phyloP scores from a whole-genome alignment of 495 filamentous ascomycete species.

The Glonium stellatum region DNA sequence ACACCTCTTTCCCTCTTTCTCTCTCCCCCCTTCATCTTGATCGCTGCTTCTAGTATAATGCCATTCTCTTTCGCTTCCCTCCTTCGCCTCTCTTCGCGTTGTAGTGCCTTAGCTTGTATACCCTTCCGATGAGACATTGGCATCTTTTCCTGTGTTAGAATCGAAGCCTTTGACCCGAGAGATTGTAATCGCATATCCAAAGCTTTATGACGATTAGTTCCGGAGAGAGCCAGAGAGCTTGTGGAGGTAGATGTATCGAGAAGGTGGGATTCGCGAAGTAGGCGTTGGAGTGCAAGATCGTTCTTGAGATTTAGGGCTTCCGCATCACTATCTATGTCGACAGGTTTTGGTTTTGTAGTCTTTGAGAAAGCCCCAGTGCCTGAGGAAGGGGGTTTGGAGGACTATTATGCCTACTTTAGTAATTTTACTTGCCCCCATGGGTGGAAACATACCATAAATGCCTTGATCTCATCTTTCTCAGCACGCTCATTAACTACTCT shows the following conservation, averaged over 20 bases:
- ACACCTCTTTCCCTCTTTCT: background rate
- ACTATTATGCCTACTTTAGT: slow-evolving; percentile 37
- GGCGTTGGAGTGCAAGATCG: slow-evolving; percentile 81
- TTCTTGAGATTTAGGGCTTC: slow-evolving; percentile 72
- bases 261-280: slow-evolving; percentile 88
- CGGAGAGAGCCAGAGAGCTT: slow-evolving; percentile 47
- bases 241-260: slow-evolving; percentile 42
- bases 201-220: slow-evolving; percentile 64
- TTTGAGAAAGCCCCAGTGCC: slow-evolving; percentile 9
- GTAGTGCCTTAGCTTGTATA: slow-evolving; percentile 57
- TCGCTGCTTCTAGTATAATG: slow-evolving; percentile 69
- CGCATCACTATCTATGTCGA: slow-evolving; percentile 43
- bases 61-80: slow-evolving; percentile 82
- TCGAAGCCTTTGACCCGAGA: slow-evolving; percentile 68
- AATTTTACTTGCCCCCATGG: background rate
- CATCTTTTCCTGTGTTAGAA: slow-evolving; percentile 73
- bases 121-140: slow-evolving; percentile 73
- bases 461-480: slow-evolving; percentile 60
- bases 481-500: slow-evolving; percentile 18
- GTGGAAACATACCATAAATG: slow-evolving; percentile 60
- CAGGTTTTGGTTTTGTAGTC: slow-evolving; percentile 34
- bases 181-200: slow-evolving; percentile 73
- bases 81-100: slow-evolving; percentile 63
- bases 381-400: slow-evolving; percentile 46
- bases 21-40: slow-evolving; percentile 38